Conservation (phyloP, 2,329 filamentous ascomycete genomes). For the Huntiella abstrusa region DNA sequence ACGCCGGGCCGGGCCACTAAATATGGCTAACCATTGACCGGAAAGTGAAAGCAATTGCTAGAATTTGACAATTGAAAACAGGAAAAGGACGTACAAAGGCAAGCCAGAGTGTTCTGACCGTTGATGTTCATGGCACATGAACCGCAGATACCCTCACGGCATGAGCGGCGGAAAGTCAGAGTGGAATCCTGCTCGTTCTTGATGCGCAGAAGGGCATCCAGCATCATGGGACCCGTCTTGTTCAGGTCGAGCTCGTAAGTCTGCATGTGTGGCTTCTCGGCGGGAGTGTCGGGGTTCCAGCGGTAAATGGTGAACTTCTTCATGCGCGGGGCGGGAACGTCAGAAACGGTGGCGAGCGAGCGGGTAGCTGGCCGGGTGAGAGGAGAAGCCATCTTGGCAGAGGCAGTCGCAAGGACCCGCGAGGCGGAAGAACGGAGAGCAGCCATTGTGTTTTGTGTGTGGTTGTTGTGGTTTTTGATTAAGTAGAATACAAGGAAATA, state of each 20-base stretch:
- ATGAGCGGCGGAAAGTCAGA: constrained; percentile 86
- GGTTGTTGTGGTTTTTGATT: background rate
- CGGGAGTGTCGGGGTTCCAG: constrained; percentile 88
- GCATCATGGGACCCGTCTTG: constrained; percentile 97
- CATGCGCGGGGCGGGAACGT: constrained; percentile 45
- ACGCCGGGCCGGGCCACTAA: constrained; percentile 1
- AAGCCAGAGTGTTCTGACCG: constrained; percentile 92
- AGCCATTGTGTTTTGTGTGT: constrained; percentile 28
- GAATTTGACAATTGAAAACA: background rate
- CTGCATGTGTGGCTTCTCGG: constrained; percentile 90
- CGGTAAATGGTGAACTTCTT: constrained; percentile 99
- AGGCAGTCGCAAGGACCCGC: constrained; percentile 30
- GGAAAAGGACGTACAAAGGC: constrained; percentile 56
- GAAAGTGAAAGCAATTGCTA: background rate
- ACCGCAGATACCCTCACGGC: constrained; percentile 94
- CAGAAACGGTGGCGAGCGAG: constrained; percentile 35
- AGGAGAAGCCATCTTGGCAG: constrained; percentile 23
- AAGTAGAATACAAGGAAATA: background rate
- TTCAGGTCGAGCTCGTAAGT: constrained; percentile 87
- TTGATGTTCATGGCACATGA: constrained; percentile 99
- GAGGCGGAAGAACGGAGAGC: constrained; percentile 39
- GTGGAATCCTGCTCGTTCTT: constrained; percentile 99
- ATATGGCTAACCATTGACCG: background rate
- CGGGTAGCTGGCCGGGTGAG: constrained; percentile 25
- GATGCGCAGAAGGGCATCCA: constrained; percentile 91